phyloP scores from a whole-genome alignment of 441 rosid genomes.

The Euphorbia celastroides region DNA sequence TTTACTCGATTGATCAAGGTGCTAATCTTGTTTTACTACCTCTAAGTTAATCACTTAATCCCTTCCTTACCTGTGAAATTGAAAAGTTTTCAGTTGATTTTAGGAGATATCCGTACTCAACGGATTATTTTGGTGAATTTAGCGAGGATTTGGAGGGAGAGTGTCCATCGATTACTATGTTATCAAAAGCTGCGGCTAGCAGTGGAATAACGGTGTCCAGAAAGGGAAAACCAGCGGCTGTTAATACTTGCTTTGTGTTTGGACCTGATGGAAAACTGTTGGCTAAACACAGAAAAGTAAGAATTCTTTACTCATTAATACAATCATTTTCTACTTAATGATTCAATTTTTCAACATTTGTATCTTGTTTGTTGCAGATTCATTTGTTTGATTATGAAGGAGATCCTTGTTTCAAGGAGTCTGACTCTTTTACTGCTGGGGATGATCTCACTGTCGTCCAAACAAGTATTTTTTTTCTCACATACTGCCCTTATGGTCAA shows the following conservation, averaged over 20 bases:
- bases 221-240: slow-evolving; percentile 5
- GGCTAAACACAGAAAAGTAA: slow-evolving; percentile 1
- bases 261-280: slow-evolving; percentile 20
- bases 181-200: slow-evolving; percentile 21
- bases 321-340: too few relatives aligned
- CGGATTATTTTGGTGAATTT: slow-evolving; percentile 21
- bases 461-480: background rate
- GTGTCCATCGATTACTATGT: slow-evolving; percentile 16
- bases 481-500: too few relatives aligned
- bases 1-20: too few relatives aligned
- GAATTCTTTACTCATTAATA: background rate
- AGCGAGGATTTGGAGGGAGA: slow-evolving; percentile 24
- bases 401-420: slow-evolving; percentile 9
- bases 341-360: background rate
- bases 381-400: slow-evolving; percentile 26
- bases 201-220: slow-evolving; percentile 22
- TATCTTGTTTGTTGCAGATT: background rate
- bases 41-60: too few relatives aligned
- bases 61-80: too few relatives aligned
- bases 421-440: background rate
- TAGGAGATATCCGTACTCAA: slow-evolving; percentile 23
- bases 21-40: too few relatives aligned
- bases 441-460: background rate
- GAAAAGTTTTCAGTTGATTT: too few relatives aligned
- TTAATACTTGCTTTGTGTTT: slow-evolving; percentile 21